Evolutionary conservation across 2,329 filamentous ascomycete species (phyloP).

Genomic region (Colletotrichum caudatum): DNA sequence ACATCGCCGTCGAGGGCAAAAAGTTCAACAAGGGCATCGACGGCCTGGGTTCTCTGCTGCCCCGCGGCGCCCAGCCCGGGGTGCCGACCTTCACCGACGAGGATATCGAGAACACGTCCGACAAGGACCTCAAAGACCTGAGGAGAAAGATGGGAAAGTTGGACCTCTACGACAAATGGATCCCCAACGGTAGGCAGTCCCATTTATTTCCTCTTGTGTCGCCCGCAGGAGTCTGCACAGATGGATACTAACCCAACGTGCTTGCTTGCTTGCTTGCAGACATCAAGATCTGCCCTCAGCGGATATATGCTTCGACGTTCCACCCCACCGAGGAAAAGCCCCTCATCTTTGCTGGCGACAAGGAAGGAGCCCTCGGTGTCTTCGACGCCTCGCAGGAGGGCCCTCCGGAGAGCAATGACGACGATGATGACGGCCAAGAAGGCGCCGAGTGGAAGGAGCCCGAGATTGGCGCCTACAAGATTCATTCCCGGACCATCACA

Average conservation of each 20-base stretch:
- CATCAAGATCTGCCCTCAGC: slow-evolving; percentile 90
- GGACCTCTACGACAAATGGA: slow-evolving; percentile 84
- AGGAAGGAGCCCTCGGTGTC: slow-evolving; percentile 89
- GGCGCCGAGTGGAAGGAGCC: slow-evolving; percentile 67
- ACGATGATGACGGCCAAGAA: slow-evolving; percentile 75
- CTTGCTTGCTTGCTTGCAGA: slow-evolving; percentile 59
- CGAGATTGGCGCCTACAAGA: slow-evolving; percentile 88
- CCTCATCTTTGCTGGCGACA: slow-evolving; percentile 93
- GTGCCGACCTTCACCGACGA: slow-evolving; percentile 88
- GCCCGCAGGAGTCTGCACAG: neutral
- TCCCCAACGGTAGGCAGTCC: slow-evolving; percentile 75
- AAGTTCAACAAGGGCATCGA: slow-evolving; percentile 77
- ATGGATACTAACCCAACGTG: too few relatives aligned
- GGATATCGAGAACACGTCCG: slow-evolving; percentile 82
- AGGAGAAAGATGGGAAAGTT: slow-evolving; percentile 82
- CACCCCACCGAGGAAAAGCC: slow-evolving; percentile 90
- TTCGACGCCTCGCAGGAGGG: slow-evolving; percentile 86
- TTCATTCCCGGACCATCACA: slow-evolving; percentile 89
- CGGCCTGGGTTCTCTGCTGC: slow-evolving; percentile 70
- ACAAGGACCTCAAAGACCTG: slow-evolving; percentile 79
- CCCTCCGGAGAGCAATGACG: slow-evolving; percentile 65
- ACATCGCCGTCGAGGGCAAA: slow-evolving; percentile 84
- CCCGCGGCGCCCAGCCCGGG: slow-evolving; percentile 80
- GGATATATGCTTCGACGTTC: slow-evolving; percentile 88
- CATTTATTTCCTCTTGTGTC: too few relatives aligned